Base-by-base conservation (phyloP, 495 filamentous ascomycete species). In the Chaetomidium leptoderma region DNA sequence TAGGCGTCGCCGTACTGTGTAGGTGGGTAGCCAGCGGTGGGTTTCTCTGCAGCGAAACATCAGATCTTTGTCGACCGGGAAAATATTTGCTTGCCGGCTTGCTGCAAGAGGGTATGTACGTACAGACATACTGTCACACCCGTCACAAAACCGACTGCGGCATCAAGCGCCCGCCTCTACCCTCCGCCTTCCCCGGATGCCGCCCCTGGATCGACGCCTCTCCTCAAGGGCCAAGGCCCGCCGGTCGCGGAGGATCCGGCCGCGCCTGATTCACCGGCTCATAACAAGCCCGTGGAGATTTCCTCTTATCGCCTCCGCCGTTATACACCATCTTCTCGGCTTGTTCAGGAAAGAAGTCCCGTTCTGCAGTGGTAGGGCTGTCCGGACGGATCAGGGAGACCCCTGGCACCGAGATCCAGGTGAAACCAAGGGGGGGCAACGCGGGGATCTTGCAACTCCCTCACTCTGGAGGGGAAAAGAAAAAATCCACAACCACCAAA, bases 231-330 rank as follows among this genome's bases (percentile, higher is more conserved):
- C 17, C 32, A 54, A 40, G 13, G 35, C 36, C 48, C 35, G 42
- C 58, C 36, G 23, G 44, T 46, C 46, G 49, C 48, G 37, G 57
- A 54, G 49, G 10, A 17, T 60, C 27, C 51, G 55, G 57, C 64
- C 58, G 55, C 53, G 58, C 55, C 56, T 64, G 64, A 64, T 67
- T 60, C 56, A 58, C 62, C 62, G 59, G 57, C 45, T 48, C 47
- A 48, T 53, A 42, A 39, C 16, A 6, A 17, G 5, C 4, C 55
- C 26, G 7, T n/a, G 26, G 27, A 45, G 19, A 17, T 30, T 35
- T 14, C n/a, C n/a, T 21, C 27, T 45, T 44, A 37, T 17, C 29
- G 42, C 14, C 8, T 45, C 19, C 19, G 19, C 27, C 26, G 37
- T 6, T 51, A 36, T 52, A 49, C 55, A 42, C 35, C 26, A 30